These are phyloP conservation scores for Aspergillus sojae DNA, from an alignment of 2,329 filamentous ascomycete genomes.

Conservation along the genomic window DNA sequence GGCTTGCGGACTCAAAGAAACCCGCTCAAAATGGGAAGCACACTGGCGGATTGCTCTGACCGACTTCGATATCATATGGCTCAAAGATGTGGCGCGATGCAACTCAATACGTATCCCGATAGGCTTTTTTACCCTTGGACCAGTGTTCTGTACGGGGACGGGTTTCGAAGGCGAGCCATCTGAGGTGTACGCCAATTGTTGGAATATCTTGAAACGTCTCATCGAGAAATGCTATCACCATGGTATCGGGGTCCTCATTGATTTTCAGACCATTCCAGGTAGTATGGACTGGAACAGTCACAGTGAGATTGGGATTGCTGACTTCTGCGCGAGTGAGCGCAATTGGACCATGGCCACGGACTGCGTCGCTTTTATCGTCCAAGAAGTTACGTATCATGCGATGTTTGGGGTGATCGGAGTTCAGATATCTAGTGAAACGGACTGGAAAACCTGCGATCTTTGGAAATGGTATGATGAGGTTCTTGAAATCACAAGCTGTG, in stretches of 20 bases:
- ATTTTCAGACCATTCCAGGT: conserved; percentile 62
- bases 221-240: conserved; percentile 48
- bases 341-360: conserved; percentile 52
- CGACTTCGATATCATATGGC: conserved; percentile 56
- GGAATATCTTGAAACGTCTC: conserved; percentile 53
- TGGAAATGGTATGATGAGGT: conserved; percentile 61
- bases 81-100: conserved; percentile 55
- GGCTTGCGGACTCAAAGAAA: conserved; percentile 50
- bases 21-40: conserved; percentile 54
- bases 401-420: conserved; percentile 56
- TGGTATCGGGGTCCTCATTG: conserved; percentile 60
- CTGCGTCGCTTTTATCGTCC: conserved; percentile 54
- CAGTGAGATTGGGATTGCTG: conserved; percentile 38
- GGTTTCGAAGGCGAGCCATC: conserved; percentile 52
- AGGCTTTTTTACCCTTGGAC: conserved; percentile 61
- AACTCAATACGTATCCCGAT: conserved; percentile 63
- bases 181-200: conserved; percentile 56
- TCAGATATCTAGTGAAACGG: conserved; percentile 62
- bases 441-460: conserved; percentile 54
- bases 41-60: conserved; percentile 57
- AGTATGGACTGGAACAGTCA: conserved; percentile 33
- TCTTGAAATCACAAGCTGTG: conserved; percentile 48
- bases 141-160: conserved; percentile 53
- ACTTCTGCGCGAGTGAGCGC: conserved; percentile 53
- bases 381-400: conserved; percentile 43